These are phyloP conservation scores for Pythium myriotylum DNA, from an alignment of 352 stramenopile species.

Conservation along the genomic window DNA sequence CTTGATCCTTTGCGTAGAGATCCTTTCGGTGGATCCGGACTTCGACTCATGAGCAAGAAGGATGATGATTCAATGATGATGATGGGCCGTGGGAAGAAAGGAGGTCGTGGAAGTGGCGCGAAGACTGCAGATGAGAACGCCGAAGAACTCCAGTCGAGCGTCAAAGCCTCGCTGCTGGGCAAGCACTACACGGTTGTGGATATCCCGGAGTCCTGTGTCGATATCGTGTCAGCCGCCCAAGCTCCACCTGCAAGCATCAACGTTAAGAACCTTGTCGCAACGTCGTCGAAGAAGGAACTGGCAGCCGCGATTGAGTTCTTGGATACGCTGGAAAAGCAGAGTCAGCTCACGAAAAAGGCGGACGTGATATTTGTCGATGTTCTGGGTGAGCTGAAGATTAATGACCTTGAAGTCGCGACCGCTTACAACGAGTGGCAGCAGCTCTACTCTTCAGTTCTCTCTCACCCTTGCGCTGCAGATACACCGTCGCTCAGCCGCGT, in stretches of 20 bases:
- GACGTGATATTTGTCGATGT: constrained; percentile 66
- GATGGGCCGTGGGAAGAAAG: constrained; percentile 22
- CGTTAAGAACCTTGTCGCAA: constrained; percentile 59
- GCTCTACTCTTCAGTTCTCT: constrained; percentile 51
- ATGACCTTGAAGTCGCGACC: constrained; percentile 76
- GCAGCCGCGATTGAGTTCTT: constrained; percentile 73
- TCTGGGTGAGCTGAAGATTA: constrained; percentile 74
- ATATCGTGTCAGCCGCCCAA: constrained; percentile 56
- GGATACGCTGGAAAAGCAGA: constrained; percentile 75
- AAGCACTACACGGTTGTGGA: constrained; percentile 73
- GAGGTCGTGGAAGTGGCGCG: neutral
- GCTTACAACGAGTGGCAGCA: constrained; percentile 67
- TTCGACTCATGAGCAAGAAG: constrained; percentile 58
- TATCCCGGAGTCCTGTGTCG: constrained; percentile 78
- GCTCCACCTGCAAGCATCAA: constrained; percentile 43
- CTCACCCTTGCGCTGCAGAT: constrained; percentile 47
- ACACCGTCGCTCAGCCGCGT: constrained; percentile 38
- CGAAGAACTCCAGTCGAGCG: constrained; percentile 59
- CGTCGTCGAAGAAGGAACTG: constrained; percentile 75
- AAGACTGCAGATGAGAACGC: constrained; percentile 11
- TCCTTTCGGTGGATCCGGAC: constrained; percentile 34
- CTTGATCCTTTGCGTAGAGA: neutral
- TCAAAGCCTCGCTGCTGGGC: constrained; percentile 60
- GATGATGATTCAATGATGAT: constrained; percentile 58
- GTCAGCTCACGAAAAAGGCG: constrained; percentile 40